These are phyloP conservation scores for Claviceps africana DNA, from an alignment of 2,329 filamentous ascomycete genomes.

Conservation along the genomic window DNA sequence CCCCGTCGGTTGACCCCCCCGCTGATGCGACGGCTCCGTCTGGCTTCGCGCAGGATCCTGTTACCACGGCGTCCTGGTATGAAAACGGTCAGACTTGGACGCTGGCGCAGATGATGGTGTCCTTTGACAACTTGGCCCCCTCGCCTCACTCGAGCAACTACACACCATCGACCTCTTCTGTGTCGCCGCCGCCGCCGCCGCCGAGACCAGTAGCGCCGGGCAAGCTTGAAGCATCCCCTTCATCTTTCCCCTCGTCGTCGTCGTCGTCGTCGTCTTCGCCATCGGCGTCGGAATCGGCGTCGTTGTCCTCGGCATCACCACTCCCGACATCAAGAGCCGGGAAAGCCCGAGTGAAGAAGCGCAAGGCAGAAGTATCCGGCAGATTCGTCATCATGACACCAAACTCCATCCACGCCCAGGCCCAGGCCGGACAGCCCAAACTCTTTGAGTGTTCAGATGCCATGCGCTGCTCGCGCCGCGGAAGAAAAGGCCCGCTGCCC, in stretches of 20 bases:
- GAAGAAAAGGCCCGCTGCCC: slow-evolving; percentile 41
- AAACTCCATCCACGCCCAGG: slow-evolving; percentile 35
- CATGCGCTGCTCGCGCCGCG: slow-evolving; percentile 37
- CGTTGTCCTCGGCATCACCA: slow-evolving; percentile 13
- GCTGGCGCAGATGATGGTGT: slow-evolving; percentile 20
- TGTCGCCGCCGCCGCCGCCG: slow-evolving; percentile 16
- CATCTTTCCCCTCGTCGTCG: not conserved
- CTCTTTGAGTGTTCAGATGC: slow-evolving; percentile 42
- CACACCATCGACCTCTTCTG: slow-evolving; percentile 11
- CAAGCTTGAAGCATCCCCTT: slow-evolving; percentile 11
- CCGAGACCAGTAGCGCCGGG: slow-evolving; percentile 14
- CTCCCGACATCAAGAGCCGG: slow-evolving; percentile 29
- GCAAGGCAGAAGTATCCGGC: slow-evolving; percentile 16
- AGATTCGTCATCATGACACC: slow-evolving; percentile 44
- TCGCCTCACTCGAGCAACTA: slow-evolving; percentile 12
- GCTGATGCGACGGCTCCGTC: slow-evolving; percentile 24
- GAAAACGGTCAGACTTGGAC: slow-evolving; percentile 19
- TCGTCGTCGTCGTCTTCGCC: slow-evolving; percentile 5
- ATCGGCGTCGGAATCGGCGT: not conserved
- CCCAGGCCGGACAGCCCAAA: slow-evolving; percentile 35
- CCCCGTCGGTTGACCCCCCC: not conserved
- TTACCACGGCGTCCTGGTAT: slow-evolving; percentile 27
- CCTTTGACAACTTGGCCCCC: slow-evolving; percentile 25
- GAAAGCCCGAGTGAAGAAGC: slow-evolving; percentile 21
- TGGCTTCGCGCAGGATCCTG: slow-evolving; percentile 20